A percentile compares a stretch with the other conserved stretches of the same genome.
These are phyloP conservation scores for Haplosporangium sp. DNA, from an alignment of 371 early-diverging fungal genomes.

Conservation along the genomic window DNA sequence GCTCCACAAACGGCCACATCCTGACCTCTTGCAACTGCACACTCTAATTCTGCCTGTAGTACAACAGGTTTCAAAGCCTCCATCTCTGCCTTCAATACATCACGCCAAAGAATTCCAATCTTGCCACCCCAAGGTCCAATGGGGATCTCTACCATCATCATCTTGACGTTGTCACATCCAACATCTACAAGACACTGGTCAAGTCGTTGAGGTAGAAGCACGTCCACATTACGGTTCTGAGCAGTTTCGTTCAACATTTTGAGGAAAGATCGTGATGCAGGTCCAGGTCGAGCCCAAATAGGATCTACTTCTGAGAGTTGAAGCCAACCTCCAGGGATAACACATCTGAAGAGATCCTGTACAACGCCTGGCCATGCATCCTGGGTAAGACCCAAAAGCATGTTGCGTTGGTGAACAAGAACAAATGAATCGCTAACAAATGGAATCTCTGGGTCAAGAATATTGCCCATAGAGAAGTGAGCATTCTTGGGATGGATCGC, in stretches of 20 bases:
- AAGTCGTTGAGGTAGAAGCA: constrained; percentile 35
- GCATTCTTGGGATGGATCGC: constrained; percentile 67
- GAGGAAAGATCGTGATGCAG: constrained; percentile 53
- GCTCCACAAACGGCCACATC: constrained; percentile 53
- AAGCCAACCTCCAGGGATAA: constrained; percentile 45
- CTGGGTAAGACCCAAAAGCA: constrained; percentile 44
- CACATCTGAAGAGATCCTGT: constrained; percentile 43
- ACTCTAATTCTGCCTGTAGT: constrained; percentile 43
- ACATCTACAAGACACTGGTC: constrained; percentile 42
- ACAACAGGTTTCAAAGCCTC: constrained; percentile 48
- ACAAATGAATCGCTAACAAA: constrained; percentile 60
- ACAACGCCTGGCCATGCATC: constrained; percentile 54
- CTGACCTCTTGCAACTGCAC: constrained; percentile 32
- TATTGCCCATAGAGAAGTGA: constrained; percentile 61
- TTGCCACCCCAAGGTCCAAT: constrained; percentile 56
- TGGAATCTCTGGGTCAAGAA: constrained; percentile 61
- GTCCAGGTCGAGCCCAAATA: constrained; percentile 62
- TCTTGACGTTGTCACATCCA: constrained; percentile 49
- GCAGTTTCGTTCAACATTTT: constrained; percentile 51
- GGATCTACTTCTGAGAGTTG: constrained; percentile 64
- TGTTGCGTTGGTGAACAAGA: constrained; percentile 61
- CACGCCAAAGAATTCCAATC: constrained; percentile 46
- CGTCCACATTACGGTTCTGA: constrained; percentile 44
- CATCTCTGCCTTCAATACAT: constrained; percentile 54
- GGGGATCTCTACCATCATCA: constrained; percentile 57